These are phyloP conservation scores for Amborella trichopoda DNA, from an alignment of 164 flowering plant genomes.

Conservation along the genomic window DNA sequence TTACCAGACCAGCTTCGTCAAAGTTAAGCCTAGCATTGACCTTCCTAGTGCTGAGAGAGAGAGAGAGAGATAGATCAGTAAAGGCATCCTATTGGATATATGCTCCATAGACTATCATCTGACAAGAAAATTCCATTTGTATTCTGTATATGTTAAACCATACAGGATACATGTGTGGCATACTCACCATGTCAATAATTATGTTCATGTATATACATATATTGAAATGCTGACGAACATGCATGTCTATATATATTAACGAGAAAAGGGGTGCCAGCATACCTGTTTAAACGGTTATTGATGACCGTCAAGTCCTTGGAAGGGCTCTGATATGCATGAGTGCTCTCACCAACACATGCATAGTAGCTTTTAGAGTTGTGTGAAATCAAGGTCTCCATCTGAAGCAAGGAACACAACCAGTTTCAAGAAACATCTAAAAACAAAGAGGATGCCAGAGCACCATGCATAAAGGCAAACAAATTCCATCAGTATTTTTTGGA, in stretches of 20 bases:
- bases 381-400: slow-evolving; percentile 93
- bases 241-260: too few species aligned
- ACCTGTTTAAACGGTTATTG: slow-evolving; percentile 84
- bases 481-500: neutral
- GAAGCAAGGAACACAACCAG: slow-evolving; percentile 8
- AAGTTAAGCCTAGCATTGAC: slow-evolving; percentile 56
- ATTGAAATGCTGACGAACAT: too few species aligned
- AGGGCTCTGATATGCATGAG: slow-evolving; percentile 97
- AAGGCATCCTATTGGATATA: too few species aligned
- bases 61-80: neutral
- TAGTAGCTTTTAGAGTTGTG: slow-evolving; percentile 88
- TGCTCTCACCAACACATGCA: slow-evolving; percentile 99
- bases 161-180: too few species aligned
- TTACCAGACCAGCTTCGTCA: slow-evolving; percentile 73
- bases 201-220: too few species aligned
- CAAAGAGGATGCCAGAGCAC: neutral
- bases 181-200: too few species aligned
- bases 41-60: slow-evolving; percentile 33
- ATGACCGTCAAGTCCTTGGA: slow-evolving; percentile 89
- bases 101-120: too few species aligned
- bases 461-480: neutral
- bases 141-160: too few species aligned
- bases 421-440: neutral
- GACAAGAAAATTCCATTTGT: too few species aligned
- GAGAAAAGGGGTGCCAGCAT: slow-evolving; percentile 9